Percentiles rank a stretch among this genome's conserved stretches.
phyloP scores from a whole-genome alignment of 345 rosid species.

The Nephelium lappaceum region DNA sequence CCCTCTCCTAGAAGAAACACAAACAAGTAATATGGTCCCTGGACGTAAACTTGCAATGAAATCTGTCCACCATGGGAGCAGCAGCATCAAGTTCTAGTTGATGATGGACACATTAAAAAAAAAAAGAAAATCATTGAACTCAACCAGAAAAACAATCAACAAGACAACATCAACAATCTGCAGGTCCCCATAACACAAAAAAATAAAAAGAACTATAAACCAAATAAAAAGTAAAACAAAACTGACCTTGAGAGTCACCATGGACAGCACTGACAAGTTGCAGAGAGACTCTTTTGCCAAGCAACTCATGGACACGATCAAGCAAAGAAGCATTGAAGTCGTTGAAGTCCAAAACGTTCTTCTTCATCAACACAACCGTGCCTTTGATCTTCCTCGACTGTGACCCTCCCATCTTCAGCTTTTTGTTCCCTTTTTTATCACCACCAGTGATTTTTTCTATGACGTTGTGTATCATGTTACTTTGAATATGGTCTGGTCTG shows the following conservation, averaged over 20 bases:
- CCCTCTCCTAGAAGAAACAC: neutral
- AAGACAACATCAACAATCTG: neutral
- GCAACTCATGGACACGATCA: conserved; percentile 64
- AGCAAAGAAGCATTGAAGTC: conserved; percentile 68
- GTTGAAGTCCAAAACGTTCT: conserved; percentile 82
- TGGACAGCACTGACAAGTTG: conserved; percentile 66
- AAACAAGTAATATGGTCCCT: neutral
- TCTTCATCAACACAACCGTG: conserved; percentile 81
- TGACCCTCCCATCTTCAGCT: neutral
- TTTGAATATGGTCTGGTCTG: neutral
- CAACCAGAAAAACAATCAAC: neutral
- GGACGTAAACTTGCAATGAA: too few species aligned
- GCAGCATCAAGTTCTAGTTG: neutral
- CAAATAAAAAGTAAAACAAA: neutral
- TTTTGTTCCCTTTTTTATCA: neutral
- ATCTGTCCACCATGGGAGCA: neutral
- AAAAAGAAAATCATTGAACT: too few species aligned
- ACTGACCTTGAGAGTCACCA: conserved; percentile 37
- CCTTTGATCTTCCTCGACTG: conserved; percentile 52
- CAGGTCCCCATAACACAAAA: neutral
- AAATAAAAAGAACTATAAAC: neutral
- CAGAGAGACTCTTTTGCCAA: conserved; percentile 62
- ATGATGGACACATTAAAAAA: too few species aligned
- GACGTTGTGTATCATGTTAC: neutral
- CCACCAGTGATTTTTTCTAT: conserved; percentile 22